phyloP scores from a whole-genome alignment of 2,329 filamentous ascomycete species.

The Sporothrix humicola region DNA sequence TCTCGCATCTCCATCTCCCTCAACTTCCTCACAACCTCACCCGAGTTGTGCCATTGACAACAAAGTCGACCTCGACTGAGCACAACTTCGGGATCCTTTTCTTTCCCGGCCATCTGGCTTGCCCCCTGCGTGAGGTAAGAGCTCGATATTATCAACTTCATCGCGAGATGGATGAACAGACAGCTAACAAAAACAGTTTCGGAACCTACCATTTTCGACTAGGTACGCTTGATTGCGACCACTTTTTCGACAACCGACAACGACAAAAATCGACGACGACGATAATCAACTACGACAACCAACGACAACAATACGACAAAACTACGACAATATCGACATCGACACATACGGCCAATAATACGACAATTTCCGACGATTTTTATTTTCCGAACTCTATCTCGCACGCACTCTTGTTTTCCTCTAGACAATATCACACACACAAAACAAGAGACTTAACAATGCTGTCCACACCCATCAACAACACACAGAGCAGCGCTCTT shows the following conservation, averaged over 20 bases:
- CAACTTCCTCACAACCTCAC: slow-evolving; percentile 6
- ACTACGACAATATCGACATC: slow-evolving; percentile 31
- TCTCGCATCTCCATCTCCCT: slow-evolving; percentile 37
- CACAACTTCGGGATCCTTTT: slow-evolving; percentile 48
- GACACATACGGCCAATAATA: slow-evolving; percentile 30
- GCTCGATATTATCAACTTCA: not conserved
- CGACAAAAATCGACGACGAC: slow-evolving; percentile 35
- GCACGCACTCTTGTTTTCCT: slow-evolving; percentile 22
- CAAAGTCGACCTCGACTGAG: slow-evolving; percentile 56
- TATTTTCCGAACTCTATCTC: slow-evolving; percentile 42
- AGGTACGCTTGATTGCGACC: slow-evolving; percentile 59
- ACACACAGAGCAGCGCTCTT: slow-evolving; percentile 58
- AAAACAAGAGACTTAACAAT: slow-evolving; percentile 40
- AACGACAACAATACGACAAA: slow-evolving; percentile 31
- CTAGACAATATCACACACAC: slow-evolving; percentile 25
- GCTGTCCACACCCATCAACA: slow-evolving; percentile 58
- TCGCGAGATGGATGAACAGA: not conserved
- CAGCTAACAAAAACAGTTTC: slow-evolving; percentile 40
- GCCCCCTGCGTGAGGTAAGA: slow-evolving; percentile 79
- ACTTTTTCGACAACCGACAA: slow-evolving; percentile 48
- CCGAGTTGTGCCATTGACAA: slow-evolving; percentile 35
- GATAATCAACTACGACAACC: slow-evolving; percentile 32
- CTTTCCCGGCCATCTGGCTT: slow-evolving; percentile 79
- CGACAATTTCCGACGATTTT: slow-evolving; percentile 35
- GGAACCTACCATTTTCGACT: slow-evolving; percentile 43